Conservation (phyloP, 2,329 filamentous ascomycete species). For the Penicillium paneum region DNA sequence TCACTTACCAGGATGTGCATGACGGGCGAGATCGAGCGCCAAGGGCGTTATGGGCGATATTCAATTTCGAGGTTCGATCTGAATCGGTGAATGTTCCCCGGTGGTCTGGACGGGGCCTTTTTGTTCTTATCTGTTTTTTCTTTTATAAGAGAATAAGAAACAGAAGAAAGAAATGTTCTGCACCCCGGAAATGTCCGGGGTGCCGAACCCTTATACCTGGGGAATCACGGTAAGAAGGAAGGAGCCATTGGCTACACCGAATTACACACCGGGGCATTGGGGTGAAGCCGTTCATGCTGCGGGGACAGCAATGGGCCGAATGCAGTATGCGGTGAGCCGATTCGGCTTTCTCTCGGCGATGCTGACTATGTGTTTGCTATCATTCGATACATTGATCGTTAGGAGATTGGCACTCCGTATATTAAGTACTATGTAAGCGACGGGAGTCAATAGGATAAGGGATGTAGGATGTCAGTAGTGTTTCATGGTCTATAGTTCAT, state of each 20-base stretch:
- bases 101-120: background rate
- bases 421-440: background rate
- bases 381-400: background rate
- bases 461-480: background rate
- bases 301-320: constrained; percentile 26
- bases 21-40: constrained; percentile 11
- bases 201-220: constrained; percentile 17
- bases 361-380: background rate
- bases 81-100: background rate
- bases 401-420: background rate
- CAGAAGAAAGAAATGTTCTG: constrained; percentile 1
- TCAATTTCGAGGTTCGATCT: background rate
- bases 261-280: constrained; percentile 19
- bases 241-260: constrained; percentile 22
- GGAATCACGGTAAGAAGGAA: constrained; percentile 18
- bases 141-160: background rate
- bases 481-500: background rate
- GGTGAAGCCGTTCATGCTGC: constrained; percentile 31
- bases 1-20: constrained; percentile 50
- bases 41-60: constrained; percentile 6
- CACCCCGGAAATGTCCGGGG: constrained; percentile 6
- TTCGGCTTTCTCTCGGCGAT: constrained; percentile 7
- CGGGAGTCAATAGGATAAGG: background rate
- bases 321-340: constrained; percentile 37
- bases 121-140: background rate